Base-by-base conservation (phyloP, 257 asterid species). In the Verbena officinalis region DNA sequence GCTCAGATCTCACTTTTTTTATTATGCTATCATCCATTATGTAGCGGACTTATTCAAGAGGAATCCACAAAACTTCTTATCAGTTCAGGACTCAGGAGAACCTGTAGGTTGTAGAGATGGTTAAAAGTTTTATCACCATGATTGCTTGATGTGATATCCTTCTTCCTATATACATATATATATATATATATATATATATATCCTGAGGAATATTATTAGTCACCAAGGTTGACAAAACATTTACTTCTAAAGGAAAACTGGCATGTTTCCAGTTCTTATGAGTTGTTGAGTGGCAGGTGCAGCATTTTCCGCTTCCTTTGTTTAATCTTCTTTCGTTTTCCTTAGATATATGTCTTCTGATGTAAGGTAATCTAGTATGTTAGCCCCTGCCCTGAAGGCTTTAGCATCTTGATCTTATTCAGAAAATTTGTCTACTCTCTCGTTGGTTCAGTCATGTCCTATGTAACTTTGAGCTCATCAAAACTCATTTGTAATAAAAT, bases 391-490 rank as follows among this genome's bases (percentile, higher is more conserved):
- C 39, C 30, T 4, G 11, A 27, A 10, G 55, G 19, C 60, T 64
- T 38, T 52, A 36, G 61, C 44, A 38, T 22, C 13, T 3, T 43
- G 40, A 63, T 21, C 20, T 34, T 63, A 30, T 48, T 62, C 36
- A 45, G 42, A n/a, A 3, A 13, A 39, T 44, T 27, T 48, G 23
- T 56, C 49, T 49, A 12, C 15, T 58, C 46, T 15, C 19, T 7
- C 3, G 15, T 48, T 4, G 34, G 9, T 23, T 13, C 9, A 13
- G 5, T 55, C 54, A 33, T 19, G 27, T 55, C 13, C 10, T 51
- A 24, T 9, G 40, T 53, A 38, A 40, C 46, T 30, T 22, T n/a
- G 5, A 15, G 22, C 59, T 21, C 56, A 27, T 8, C 30, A 19
- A 34, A n/a, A 50, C 24, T 7, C 36, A 50, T 44, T 60, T 22